Conservation (phyloP, 345 rosid species). For the Geranium rotundifolium region DNA sequence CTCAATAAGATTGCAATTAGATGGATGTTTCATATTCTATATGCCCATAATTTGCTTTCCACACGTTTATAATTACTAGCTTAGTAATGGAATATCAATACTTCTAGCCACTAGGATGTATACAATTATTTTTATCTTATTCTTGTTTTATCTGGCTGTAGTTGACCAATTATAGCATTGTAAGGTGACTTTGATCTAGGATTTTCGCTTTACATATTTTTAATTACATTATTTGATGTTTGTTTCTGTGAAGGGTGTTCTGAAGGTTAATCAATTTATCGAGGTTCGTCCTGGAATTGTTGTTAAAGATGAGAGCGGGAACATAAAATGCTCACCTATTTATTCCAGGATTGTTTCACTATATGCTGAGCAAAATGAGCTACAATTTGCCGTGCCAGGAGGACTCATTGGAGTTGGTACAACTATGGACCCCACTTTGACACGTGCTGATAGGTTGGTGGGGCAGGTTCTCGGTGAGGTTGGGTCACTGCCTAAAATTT, state of each 20-base stretch:
- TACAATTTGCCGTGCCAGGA: slow-evolving; percentile 97
- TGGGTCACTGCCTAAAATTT: slow-evolving; percentile 87
- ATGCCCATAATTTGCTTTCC: too few species aligned
- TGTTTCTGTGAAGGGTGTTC: slow-evolving; percentile 59
- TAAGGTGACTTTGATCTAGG: too few species aligned
- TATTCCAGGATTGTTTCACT: slow-evolving; percentile 75
- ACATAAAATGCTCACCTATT: slow-evolving; percentile 83
- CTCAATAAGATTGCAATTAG: too few species aligned
- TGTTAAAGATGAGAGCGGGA: slow-evolving; percentile 71
- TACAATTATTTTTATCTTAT: too few species aligned
- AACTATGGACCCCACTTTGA: slow-evolving; percentile 95
- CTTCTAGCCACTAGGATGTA: too few species aligned
- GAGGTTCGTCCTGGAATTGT: slow-evolving; percentile 93
- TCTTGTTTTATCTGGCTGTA: too few species aligned
- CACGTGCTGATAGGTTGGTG: slow-evolving; percentile 89
- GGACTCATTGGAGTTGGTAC: slow-evolving; percentile 97
- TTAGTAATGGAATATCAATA: too few species aligned
- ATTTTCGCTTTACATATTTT: too few species aligned
- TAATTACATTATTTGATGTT: not conserved
- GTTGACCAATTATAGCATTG: too few species aligned
- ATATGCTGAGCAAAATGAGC: slow-evolving; percentile 86
- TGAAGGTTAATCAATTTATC: slow-evolving; percentile 73
- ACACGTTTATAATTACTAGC: too few species aligned
- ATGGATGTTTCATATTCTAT: too few species aligned
- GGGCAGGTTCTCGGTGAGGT: slow-evolving; percentile 98